Percentiles rank a stretch among this genome's conserved stretches.
These are phyloP conservation scores for Moricandia arvensis DNA, from an alignment of 345 rosid species.

Conservation along the genomic window DNA sequence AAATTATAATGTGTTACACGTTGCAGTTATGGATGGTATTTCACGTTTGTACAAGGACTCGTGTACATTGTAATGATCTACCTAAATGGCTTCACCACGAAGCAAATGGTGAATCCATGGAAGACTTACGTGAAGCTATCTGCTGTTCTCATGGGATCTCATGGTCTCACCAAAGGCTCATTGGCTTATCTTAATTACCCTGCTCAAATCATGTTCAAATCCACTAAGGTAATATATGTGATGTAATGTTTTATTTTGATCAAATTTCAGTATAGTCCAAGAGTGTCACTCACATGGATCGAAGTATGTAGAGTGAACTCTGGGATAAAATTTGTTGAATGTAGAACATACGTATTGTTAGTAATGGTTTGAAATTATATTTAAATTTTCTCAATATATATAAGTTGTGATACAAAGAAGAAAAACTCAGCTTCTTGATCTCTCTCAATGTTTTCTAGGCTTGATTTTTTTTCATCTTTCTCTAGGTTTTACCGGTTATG, in stretches of 20 bases:
- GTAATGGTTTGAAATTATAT: background rate
- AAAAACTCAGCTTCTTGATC: background rate
- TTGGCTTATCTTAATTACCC: constrained; percentile 89
- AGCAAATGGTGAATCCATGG: constrained; percentile 91
- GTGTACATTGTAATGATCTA: constrained; percentile 68
- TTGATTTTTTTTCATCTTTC: background rate
- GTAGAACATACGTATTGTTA: background rate
- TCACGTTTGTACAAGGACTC: constrained; percentile 86
- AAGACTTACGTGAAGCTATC: constrained; percentile 74
- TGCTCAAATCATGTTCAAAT: constrained; percentile 90
- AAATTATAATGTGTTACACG: background rate
- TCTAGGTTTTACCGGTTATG: constrained; percentile 82
- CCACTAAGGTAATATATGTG: constrained; percentile 64
- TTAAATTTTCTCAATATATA: background rate
- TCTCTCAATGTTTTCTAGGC: background rate
- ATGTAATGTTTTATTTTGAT: background rate
- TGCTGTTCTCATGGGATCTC: constrained; percentile 83
- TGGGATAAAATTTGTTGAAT: background rate
- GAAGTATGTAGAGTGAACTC: background rate
- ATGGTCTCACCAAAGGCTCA: constrained; percentile 83
- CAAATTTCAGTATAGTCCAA: background rate
- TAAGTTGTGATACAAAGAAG: background rate
- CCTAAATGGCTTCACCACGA: constrained; percentile 73
- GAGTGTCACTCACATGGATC: background rate
- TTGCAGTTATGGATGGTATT: constrained; percentile 89